Conservation (phyloP, 305 asterid genomes). For the Fraxinus baroniana region DNA sequence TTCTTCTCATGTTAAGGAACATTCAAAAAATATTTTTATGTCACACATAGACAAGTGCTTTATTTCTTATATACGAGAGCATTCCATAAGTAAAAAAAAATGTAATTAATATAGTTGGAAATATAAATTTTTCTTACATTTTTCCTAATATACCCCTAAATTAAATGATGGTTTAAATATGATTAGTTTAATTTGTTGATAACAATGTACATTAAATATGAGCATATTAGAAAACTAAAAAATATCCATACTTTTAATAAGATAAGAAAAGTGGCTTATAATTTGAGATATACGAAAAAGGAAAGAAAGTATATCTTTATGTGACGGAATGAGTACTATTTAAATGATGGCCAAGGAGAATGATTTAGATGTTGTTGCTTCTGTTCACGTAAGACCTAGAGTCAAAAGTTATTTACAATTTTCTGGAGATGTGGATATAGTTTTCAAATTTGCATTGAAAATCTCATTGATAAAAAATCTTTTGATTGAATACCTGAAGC, state of each 20-base stretch:
- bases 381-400: not conserved
- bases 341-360: not conserved
- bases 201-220: not conserved
- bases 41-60: not conserved
- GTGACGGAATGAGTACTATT: not conserved
- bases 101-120: too few relatives aligned
- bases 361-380: not conserved
- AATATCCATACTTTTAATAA: too few relatives aligned
- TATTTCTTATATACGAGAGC: conserved; percentile 6
- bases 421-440: not conserved
- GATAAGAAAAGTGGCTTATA: not conserved
- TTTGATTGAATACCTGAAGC: not conserved
- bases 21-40: not conserved
- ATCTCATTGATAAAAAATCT: not conserved
- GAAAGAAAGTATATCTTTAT: too few relatives aligned
- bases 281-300: not conserved
- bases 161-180: not conserved
- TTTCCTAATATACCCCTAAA: not conserved
- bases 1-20: conserved; percentile 16
- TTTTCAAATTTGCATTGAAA: not conserved
- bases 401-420: not conserved
- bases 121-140: too few relatives aligned
- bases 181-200: not conserved
- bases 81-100: not conserved
- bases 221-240: not conserved